Conservation (phyloP, 208 protist species). For the Leishmania lainsoni region DNA sequence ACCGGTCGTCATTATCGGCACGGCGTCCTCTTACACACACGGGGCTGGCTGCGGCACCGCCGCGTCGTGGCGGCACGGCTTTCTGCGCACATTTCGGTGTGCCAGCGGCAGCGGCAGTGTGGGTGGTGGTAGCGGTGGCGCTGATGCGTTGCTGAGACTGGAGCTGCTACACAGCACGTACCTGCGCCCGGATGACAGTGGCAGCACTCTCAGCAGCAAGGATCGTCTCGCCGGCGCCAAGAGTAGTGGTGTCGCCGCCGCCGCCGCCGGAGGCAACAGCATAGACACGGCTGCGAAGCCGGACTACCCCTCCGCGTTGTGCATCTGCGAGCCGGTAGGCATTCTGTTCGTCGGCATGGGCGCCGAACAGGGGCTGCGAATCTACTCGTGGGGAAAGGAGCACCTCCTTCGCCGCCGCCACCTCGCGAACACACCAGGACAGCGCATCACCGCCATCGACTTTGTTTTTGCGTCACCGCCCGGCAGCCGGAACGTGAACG, state of each 20-base stretch:
- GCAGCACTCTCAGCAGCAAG: not conserved
- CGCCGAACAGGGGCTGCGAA: conserved; percentile 56
- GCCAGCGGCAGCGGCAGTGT: conserved; percentile 1
- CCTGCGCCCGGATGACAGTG: conserved; percentile 30
- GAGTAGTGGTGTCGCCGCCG: not conserved
- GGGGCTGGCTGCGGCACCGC: conserved; percentile 57
- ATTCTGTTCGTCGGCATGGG: conserved; percentile 81
- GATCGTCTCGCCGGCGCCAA: conserved; percentile 7
- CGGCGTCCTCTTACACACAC: conserved; percentile 68
- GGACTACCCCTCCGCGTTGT: conserved; percentile 76
- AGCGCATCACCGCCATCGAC: conserved; percentile 78
- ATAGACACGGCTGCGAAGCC: not conserved
- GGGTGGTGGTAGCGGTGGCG: conserved; percentile 5
- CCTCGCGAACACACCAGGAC: conserved; percentile 56
- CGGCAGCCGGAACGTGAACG: conserved; percentile 28
- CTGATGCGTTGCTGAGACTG: conserved; percentile 35
- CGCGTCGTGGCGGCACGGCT: conserved; percentile 57
- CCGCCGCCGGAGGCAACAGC: conserved; percentile 4
- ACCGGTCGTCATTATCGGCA: conserved; percentile 69
- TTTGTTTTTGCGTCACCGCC: conserved; percentile 71
- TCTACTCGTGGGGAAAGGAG: conserved; percentile 74
- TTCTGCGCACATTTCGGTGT: conserved; percentile 73
- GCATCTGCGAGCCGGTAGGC: conserved; percentile 75
- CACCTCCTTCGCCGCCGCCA: conserved; percentile 71
- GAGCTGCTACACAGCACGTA: conserved; percentile 74